Evolutionary conservation across 2,329 filamentous ascomycete genomes (phyloP), one percentile per base, ranked within the genome.

Genomic region (Huntiella omanensis): DNA sequence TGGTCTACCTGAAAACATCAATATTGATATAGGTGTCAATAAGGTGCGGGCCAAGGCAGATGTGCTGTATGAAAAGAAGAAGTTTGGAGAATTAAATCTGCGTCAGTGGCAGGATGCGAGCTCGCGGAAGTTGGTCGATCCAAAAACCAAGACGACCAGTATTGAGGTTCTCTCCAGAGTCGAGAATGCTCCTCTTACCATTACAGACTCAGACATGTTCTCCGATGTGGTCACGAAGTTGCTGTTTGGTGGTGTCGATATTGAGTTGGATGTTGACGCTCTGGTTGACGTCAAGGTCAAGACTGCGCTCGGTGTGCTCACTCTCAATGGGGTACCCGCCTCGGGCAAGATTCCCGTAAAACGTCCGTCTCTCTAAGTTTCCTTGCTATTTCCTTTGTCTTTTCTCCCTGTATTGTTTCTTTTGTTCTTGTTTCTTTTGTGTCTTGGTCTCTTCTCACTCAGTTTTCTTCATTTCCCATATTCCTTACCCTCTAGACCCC

Each of bases 331-430:
- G 53, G 80, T 98, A 56, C 88, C 88, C 41, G 85, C 76, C 60
- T 71, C 86, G 66, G 87, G 91, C 55, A 74, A 79, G 57, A 78
- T 98, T 58, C 83, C 83, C 63, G 75, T 96, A 67, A 92, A 93
- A 74, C 83, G 86, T 94, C 80, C 77, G 87, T 84, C 69, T 63
- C 69, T 68, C 63, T 66, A 34, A 28, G 16, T 32, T 11, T 43
- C 13, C 34, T 43, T 37, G 34, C n/a, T 28, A 17, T 19, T 50
- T 43, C 13, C 13, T 50, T 41, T 48, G 13, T 40, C 34, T 40
- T 44, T 35, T 41, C 8, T 40, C 37, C 13, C 37, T 43, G 11
- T 34, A 17, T 13, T 45, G 38, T 49, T 40, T n/a, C 28, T 39
- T 39, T 37, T 38, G 34, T 32, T 33, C 13, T 40, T 39, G 4